A percentile compares a stretch with the other conserved stretches of the same genome.
Evolutionary conservation across 768 basidiomycete genomes (phyloP).

Genomic region (Rhizopogon vesiculosus): DNA sequence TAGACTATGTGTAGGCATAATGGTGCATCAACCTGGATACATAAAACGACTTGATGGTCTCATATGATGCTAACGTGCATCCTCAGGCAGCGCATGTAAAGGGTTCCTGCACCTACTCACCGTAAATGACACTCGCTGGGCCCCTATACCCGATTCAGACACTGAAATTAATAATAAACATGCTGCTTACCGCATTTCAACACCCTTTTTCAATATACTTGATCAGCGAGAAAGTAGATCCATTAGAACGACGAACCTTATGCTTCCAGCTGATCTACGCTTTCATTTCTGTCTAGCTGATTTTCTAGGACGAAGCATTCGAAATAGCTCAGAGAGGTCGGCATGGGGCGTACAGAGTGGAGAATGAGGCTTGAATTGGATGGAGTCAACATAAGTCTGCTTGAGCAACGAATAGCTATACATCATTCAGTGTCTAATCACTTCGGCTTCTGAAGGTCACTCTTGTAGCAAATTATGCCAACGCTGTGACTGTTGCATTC

Average conservation of each 20-base stretch:
- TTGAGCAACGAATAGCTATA: not conserved
- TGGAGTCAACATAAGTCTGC: not conserved
- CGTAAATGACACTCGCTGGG: not conserved
- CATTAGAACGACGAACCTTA: conserved; percentile 16
- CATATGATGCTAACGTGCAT: not conserved
- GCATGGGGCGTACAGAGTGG: not conserved
- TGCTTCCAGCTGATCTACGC: conserved; percentile 36
- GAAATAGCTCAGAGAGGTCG: conserved; percentile 2
- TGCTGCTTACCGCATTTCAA: conserved; percentile 23
- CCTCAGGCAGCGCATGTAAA: no score
- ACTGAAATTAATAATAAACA: no score
- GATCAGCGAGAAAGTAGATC: not conserved
- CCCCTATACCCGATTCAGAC: not conserved
- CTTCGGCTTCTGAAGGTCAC: not conserved
- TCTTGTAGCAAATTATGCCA: conserved; percentile 4
- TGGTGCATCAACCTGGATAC: no score
- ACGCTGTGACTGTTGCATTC: not conserved
- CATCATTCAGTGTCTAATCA: conserved; percentile 5
- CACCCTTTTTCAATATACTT: conserved; percentile 16
- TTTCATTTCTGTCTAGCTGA: conserved; percentile 31
- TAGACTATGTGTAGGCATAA: no score
- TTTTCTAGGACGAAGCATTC: not conserved
- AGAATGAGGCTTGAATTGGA: conserved; percentile 4
- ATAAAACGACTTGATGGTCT: no score
- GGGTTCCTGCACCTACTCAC: not conserved